Base-by-base conservation (phyloP, 2,329 filamentous ascomycete genomes). In the Exophiala xenobiotica region DNA sequence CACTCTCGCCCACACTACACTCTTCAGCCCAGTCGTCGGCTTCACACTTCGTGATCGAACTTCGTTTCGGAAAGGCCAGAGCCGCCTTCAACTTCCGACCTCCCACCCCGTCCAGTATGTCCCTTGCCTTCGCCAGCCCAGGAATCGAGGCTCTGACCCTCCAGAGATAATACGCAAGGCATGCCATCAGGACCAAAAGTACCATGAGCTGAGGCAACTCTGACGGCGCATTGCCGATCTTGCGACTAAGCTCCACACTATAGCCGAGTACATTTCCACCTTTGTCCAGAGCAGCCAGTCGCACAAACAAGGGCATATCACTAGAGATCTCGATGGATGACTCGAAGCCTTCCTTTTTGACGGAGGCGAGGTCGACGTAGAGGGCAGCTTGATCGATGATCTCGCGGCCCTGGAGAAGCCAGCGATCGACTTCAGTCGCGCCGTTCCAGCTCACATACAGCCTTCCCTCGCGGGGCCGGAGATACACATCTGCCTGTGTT, bases 361-460 rank as follows among this genome's bases (percentile, higher is more conserved):
- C 40, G 16, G 54, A 31, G 18, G 52, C 55, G 8, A 58, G 22
- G 42, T 50, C 53, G 11, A 37, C 38, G 24, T 44, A 48, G 20
- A 46, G 38, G 5, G 29, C 45, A n/a, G 46, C 49, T 3, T 41
- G 22, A 9, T 47, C 49, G 9, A 24, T 46, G 4, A 22, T 31
- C 16, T 33, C 33, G 6, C 42, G 27, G 4, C 53, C 57, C 40
- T 57, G 51, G 11, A 59, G 45, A 14, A 53, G 41, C 57, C 57
- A 59, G 6, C 39, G 42, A 11, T 29, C 42, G 24, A 65, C 67
- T 56, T 74, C 68, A 0, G 73, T 75, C 7, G 74, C 73, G 0
- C 74, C 73, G 40, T 76, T 76, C 74, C 73, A 76, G 57, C 70
- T 72, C 1, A 71, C 70, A 40, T 70, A 72, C 3, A 74, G 57